Conservation (phyloP, 495 filamentous ascomycete genomes). For the Trichoderma orchidacearum region DNA sequence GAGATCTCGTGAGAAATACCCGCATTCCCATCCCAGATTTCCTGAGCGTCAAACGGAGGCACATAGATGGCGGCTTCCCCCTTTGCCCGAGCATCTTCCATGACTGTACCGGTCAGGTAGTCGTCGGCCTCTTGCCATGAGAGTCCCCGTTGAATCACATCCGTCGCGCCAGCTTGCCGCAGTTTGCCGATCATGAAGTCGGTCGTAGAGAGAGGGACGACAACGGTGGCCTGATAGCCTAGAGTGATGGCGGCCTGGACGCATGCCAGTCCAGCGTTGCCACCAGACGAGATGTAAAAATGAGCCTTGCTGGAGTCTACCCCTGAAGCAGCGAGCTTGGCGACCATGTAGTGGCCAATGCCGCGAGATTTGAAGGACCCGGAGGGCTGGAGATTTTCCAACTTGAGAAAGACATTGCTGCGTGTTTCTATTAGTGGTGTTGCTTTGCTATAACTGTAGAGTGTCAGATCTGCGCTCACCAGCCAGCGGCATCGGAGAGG, state of each 20-base stretch:
- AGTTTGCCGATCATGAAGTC: conserved; percentile 65
- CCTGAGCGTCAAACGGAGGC: conserved; percentile 77
- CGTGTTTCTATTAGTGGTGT: conserved; percentile 4
- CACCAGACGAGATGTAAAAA: conserved; percentile 81
- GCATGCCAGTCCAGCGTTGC: conserved; percentile 87
- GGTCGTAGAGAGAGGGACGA: conserved; percentile 57
- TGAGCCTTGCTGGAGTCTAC: conserved; percentile 35
- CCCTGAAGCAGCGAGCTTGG: conserved; percentile 16
- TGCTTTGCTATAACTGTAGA: neutral
- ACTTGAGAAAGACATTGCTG: conserved; percentile 76
- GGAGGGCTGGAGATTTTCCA: conserved; percentile 84
- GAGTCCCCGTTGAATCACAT: conserved; percentile 51
- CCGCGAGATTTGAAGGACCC: conserved; percentile 94
- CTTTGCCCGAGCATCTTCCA: conserved; percentile 17
- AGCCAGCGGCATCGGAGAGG: conserved; percentile 60
- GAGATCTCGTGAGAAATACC: conserved; percentile 64
- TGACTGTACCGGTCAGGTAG: conserved; percentile 48
- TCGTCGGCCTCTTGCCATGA: conserved; percentile 69
- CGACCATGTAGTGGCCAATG: conserved; percentile 67
- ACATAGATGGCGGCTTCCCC: conserved; percentile 55
- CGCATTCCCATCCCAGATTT: conserved; percentile 70
- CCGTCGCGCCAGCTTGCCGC: conserved; percentile 50
- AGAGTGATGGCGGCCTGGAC: conserved; percentile 61
- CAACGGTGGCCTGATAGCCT: conserved; percentile 65
- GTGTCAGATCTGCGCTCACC: conserved; percentile 29